Evolutionary conservation across 2,329 filamentous ascomycete genomes (phyloP), one percentile per base, ranked within the genome.

Genomic region (Incumbomyces lentus): DNA sequence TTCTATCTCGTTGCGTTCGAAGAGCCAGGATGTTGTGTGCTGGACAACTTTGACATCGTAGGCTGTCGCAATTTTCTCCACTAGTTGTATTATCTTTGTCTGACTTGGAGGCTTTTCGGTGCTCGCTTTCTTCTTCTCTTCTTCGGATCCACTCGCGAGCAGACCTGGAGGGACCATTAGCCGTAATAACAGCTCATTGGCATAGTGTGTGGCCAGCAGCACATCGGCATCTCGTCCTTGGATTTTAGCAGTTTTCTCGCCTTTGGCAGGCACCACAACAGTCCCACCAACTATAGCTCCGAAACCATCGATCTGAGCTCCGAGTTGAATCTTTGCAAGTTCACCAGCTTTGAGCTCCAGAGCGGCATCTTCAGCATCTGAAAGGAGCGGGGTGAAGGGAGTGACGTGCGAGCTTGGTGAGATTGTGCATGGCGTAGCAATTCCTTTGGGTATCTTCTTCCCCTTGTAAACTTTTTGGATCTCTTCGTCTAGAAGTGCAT

Each of bases 1-100:
- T 73, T 98, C 92, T 55, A 98, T 96, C 69, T 98, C 92, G 69
- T 96, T 95, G 66, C 86, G 85, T 63, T 87, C 88, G 65, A 98
- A 96, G 51, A 87, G 71, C 89, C 92, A 98, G 62, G 86, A 94
- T 36, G 92, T 98, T 53, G 92, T 98, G 76, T 89, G 94, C 78
- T 98, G 92, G 47, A 98, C 87, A 19, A 96, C 72, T 66, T 82
- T 93, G 75, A 85, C 89, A 52, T 86, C 89, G 68, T 93, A 98
- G 58, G 79, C 76, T 72, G 93, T 88, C 63, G 82, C 85, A 38
- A 96, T 79, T 76, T 92, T 95, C 70, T 95, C 88, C 42, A 98
- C 73, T 53, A 96, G 72, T 59, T 77, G 75, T 54, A 84, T 92
- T 61, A 98, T 96, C 70, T 88, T 83, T 61, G 78, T 71, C 70